phyloP scores from a whole-genome alignment of 768 basidiomycete species.

The Austroboletus eburneus region DNA sequence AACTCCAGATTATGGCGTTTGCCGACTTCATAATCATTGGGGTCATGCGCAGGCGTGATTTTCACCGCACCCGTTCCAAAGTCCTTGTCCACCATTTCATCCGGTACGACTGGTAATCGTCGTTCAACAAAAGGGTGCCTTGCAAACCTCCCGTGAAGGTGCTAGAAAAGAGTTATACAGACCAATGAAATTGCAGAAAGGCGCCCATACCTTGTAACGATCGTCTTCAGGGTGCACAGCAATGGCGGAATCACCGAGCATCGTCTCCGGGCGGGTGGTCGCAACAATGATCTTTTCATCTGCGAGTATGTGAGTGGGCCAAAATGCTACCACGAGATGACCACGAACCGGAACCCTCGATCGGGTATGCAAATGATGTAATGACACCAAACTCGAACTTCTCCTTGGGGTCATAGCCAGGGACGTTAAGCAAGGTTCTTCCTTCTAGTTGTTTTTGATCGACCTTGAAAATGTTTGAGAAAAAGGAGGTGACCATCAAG shows the following conservation, averaged over 20 bases:
- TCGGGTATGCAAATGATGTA: conserved; percentile 91
- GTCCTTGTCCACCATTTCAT: conserved; percentile 86
- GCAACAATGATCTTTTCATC: conserved; percentile 92
- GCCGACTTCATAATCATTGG: conserved; percentile 95
- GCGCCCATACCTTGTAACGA: conserved; percentile 64
- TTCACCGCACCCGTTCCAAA: conserved; percentile 99
- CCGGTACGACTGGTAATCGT: conserved; percentile 82
- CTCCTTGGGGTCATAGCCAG: conserved; percentile 94
- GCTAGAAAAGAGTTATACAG: conserved; percentile 37
- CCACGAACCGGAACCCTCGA: conserved; percentile 73
- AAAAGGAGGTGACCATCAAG: too few species aligned
- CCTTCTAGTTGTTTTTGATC: conserved; percentile 84
- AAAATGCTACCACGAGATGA: neutral
- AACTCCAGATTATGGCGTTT: conserved; percentile 83
- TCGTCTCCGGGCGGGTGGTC: conserved; percentile 97
- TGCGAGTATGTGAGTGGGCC: conserved; percentile 20
- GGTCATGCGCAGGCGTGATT: conserved; percentile 97
- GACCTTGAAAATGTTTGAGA: too few species aligned
- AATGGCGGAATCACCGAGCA: conserved; percentile 96
- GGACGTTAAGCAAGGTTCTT: conserved; percentile 81
- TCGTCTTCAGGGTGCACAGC: conserved; percentile 93
- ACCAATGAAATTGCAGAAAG: neutral
- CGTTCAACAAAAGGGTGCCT: conserved; percentile 86
- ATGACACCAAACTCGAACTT: conserved; percentile 96
- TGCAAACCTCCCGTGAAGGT: conserved; percentile 91